Conservation (phyloP, 768 basidiomycete species). For the Agaricus blazei region DNA sequence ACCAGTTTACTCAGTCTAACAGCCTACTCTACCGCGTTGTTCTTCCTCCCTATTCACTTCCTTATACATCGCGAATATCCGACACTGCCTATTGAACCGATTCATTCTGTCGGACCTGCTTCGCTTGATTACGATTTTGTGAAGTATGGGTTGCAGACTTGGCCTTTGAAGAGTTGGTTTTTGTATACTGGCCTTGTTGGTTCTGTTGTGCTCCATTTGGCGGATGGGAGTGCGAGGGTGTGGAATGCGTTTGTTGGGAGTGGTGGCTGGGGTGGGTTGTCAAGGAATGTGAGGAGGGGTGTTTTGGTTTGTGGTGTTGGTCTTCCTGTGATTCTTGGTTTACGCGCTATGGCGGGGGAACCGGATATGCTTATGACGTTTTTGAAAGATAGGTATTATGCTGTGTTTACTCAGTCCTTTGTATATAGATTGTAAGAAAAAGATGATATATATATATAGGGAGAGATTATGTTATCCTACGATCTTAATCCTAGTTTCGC, state of each 20-base stretch:
- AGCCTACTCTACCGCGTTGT: conserved; percentile 52
- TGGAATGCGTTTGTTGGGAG: conserved; percentile 43
- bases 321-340: conserved; percentile 51
- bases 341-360: conserved; percentile 50
- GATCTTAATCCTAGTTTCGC: too few relatives aligned
- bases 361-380: conserved; percentile 52
- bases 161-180: conserved; percentile 58
- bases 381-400: conserved; percentile 43
- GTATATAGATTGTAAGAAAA: background rate
- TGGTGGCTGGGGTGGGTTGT: conserved; percentile 14
- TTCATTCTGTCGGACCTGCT: conserved; percentile 58
- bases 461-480: too few relatives aligned
- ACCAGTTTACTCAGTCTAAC: conserved; percentile 49
- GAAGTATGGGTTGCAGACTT: conserved; percentile 58
- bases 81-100: conserved; percentile 37
- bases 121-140: conserved; percentile 85
- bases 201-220: conserved; percentile 52
- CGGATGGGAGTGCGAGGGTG: conserved; percentile 54
- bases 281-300: conserved; percentile 18
- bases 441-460: background rate
- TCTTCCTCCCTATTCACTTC: conserved; percentile 68
- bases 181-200: conserved; percentile 60
- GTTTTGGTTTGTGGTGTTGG: conserved; percentile 30
- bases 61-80: conserved; percentile 62
- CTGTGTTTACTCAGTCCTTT: conserved; percentile 28